These are phyloP conservation scores for Kazachstania viticola DNA, from an alignment of 805 yeast species.

Conservation along the genomic window DNA sequence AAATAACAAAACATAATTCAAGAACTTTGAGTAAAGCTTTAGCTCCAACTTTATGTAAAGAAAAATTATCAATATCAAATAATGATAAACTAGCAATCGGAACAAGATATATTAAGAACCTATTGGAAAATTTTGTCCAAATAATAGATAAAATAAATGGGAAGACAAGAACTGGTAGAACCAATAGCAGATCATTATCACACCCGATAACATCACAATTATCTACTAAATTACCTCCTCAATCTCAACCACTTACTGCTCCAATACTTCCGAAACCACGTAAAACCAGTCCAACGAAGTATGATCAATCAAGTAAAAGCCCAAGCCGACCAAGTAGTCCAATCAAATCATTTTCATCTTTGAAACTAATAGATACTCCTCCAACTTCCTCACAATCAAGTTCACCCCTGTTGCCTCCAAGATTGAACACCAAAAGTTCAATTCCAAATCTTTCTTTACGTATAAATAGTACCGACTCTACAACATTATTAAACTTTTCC, in stretches of 20 bases:
- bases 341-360: conserved; percentile 5
- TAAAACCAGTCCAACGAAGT: conserved; percentile 17
- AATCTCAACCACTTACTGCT: conserved; percentile 1
- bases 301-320: conserved; percentile 1
- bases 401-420: conserved; percentile 3
- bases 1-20: conserved; percentile 33
- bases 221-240: conserved; percentile 1
- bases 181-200: background rate
- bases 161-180: conserved; percentile 3
- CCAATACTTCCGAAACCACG: conserved; percentile 22
- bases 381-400: conserved; percentile 4
- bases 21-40: conserved; percentile 33
- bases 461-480: conserved; percentile 10
- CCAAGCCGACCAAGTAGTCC: conserved; percentile 9
- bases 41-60: conserved; percentile 47
- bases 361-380: conserved; percentile 2
- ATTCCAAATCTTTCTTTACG: conserved; percentile 8
- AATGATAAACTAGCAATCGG: conserved; percentile 41
- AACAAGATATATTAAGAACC: conserved; percentile 39
- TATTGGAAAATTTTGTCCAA: conserved; percentile 39
- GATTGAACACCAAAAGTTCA: conserved; percentile 2
- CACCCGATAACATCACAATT: too few species aligned
- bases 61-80: conserved; percentile 30
- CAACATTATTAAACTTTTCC: conserved; percentile 2
- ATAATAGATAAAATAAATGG: conserved; percentile 16